Conservation (phyloP, 1,284 basidiomycete species). For the Ceratobasidium sp. region DNA sequence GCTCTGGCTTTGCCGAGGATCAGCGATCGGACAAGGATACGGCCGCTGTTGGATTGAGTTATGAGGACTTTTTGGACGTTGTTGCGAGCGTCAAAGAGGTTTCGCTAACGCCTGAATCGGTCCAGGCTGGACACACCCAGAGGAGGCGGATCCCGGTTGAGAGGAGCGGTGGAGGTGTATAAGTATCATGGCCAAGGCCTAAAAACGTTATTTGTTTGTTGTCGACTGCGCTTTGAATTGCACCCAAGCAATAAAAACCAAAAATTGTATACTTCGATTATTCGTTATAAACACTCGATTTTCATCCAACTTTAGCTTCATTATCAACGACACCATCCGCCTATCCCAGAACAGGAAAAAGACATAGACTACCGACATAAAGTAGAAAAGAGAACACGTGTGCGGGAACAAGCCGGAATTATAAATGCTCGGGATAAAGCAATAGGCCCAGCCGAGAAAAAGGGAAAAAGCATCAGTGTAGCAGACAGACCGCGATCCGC, state of each 20-base stretch:
- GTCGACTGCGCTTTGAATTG: background rate
- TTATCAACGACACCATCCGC: background rate
- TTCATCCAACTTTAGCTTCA: constrained; percentile 19
- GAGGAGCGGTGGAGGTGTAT: constrained; percentile 84
- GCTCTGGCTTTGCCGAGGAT: constrained; percentile 78
- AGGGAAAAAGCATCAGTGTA: background rate
- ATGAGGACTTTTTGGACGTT: constrained; percentile 57
- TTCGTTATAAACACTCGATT: background rate
- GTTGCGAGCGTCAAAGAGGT: constrained; percentile 85
- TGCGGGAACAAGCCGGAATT: background rate
- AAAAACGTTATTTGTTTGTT: background rate
- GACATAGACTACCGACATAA: constrained; percentile 20
- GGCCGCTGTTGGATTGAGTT: constrained; percentile 38
- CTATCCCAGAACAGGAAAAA: background rate
- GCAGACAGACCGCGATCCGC: background rate
- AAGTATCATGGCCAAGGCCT: constrained; percentile 44
- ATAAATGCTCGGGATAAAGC: background rate
- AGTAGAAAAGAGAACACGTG: background rate
- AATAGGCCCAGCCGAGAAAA: background rate
- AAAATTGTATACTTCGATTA: constrained; percentile 18
- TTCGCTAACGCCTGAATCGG: constrained; percentile 61
- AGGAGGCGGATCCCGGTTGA: constrained; percentile 79
- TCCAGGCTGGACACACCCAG: constrained; percentile 52
- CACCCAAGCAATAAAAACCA: background rate
- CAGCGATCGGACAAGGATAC: constrained; percentile 45